These are phyloP conservation scores for Plectosphaerella cucumerina DNA, from an alignment of 2,329 filamentous ascomycete species.

Conservation along the genomic window DNA sequence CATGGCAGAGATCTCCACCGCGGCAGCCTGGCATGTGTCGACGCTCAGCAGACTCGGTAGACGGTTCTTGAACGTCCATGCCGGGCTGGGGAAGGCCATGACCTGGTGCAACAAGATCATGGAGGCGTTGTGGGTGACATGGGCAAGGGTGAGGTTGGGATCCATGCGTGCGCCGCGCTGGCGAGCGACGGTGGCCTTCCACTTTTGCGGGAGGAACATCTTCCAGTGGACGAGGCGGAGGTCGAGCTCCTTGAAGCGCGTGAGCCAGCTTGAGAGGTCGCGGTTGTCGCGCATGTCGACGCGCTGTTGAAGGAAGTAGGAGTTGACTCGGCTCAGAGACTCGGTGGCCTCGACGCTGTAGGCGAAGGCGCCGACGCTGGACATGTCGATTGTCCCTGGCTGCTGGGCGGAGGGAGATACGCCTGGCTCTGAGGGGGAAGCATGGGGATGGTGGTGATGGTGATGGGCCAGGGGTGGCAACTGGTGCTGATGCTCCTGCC, in stretches of 20 bases:
- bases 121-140: constrained; percentile 30
- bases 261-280: constrained; percentile 29
- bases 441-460: constrained; percentile 11
- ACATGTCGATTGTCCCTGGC: constrained; percentile 18
- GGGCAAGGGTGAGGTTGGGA: constrained; percentile 29
- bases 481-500: too few species aligned
- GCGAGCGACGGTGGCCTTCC: constrained; percentile 25
- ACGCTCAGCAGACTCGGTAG: constrained; percentile 29
- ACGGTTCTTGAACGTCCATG: constrained; percentile 5
- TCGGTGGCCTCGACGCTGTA: constrained; percentile 34
- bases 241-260: constrained; percentile 34
- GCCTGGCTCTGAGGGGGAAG: neutral
- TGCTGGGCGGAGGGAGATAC: constrained; percentile 8
- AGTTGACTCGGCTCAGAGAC: constrained; percentile 30
- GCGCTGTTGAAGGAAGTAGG: constrained; percentile 30
- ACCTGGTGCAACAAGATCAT: constrained; percentile 30
- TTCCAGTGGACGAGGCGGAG: constrained; percentile 32
- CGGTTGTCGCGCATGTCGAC: constrained; percentile 24
- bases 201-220: constrained; percentile 30
- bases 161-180: constrained; percentile 8
- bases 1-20: constrained; percentile 36
- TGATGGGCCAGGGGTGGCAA: constrained; percentile 22
- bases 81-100: constrained; percentile 19
- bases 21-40: constrained; percentile 37
- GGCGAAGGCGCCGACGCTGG: constrained; percentile 30